Evolutionary conservation across 1,139 yeast species (phyloP).

Genomic region (Saccharomyces pastorianus): DNA sequence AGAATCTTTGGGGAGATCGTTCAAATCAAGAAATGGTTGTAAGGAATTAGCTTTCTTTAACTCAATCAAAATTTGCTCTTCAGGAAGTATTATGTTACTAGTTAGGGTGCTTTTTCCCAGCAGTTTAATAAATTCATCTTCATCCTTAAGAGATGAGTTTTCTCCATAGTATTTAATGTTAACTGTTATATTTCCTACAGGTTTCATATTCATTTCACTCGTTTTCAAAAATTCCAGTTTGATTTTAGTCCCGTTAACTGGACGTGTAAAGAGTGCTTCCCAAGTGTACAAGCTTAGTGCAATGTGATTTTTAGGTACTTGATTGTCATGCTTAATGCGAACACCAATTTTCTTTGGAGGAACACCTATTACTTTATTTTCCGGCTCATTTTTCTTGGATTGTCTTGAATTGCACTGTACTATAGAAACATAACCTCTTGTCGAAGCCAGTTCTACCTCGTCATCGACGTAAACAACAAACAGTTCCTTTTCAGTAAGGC

Average conservation of each 20-base stretch:
- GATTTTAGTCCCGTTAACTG: slow-evolving; percentile 17
- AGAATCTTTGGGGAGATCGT: neutral
- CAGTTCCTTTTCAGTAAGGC: neutral
- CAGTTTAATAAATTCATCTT: neutral
- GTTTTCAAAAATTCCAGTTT: slow-evolving; percentile 13
- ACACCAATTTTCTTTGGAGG: neutral
- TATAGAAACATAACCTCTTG: neutral
- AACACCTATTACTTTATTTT: neutral
- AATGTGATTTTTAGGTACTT: slow-evolving; percentile 40
- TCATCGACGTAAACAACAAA: neutral
- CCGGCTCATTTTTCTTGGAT: neutral
- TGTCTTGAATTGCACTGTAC: neutral
- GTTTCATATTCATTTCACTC: neutral
- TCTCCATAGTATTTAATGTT: neutral
- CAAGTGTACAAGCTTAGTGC: slow-evolving; percentile 54
- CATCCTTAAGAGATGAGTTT: neutral
- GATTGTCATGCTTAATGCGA: slow-evolving; percentile 16
- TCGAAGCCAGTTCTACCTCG: neutral
- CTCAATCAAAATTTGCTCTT: slow-evolving; percentile 11
- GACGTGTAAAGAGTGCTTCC: slow-evolving; percentile 43
- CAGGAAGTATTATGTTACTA: slow-evolving; percentile 10
- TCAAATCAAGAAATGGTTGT: neutral
- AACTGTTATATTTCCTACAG: neutral
- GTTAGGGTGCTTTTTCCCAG: slow-evolving; percentile 12
- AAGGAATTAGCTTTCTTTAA: slow-evolving; percentile 1